A percentile compares a stretch with the other conserved stretches of the same genome.
Conservation (phyloP, 2,329 filamentous ascomycete genomes). For the Fonsecaea multimorphosa region DNA sequence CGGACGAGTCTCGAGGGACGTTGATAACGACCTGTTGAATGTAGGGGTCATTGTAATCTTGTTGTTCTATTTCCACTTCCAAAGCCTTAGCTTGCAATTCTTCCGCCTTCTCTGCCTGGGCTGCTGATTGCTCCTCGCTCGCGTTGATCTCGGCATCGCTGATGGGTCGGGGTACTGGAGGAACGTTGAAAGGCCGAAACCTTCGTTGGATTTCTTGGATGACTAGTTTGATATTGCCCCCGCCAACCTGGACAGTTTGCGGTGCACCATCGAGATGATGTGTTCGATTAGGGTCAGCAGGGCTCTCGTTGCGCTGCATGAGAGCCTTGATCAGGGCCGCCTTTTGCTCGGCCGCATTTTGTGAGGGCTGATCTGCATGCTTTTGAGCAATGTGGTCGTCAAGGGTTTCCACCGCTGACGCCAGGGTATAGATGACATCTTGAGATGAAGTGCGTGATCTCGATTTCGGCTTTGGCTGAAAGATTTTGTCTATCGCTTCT, state of each 20-base stretch:
- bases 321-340: constrained; percentile 46
- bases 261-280: constrained; percentile 53
- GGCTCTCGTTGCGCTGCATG: constrained; percentile 46
- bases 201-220: constrained; percentile 71
- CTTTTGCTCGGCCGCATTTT: constrained; percentile 59
- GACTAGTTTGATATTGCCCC: constrained; percentile 67
- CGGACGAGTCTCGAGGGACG: constrained; percentile 55
- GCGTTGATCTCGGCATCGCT: constrained; percentile 49
- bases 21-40: constrained; percentile 56
- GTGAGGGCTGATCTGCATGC: constrained; percentile 62
- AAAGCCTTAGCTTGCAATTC: constrained; percentile 42
- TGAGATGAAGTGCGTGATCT: constrained; percentile 55
- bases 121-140: constrained; percentile 48
- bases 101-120: constrained; percentile 43
- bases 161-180: constrained; percentile 75
- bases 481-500: constrained; percentile 83
- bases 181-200: constrained; percentile 81
- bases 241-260: constrained; percentile 48
- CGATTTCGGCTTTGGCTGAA: constrained; percentile 64
- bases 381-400: constrained; percentile 45
- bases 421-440: constrained; percentile 71
- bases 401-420: constrained; percentile 53
- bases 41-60: constrained; percentile 35
- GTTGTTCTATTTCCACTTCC: constrained; percentile 35
- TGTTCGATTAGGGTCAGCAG: constrained; percentile 43